A percentile compares a stretch with the other conserved stretches of the same genome.
Evolutionary conservation across 2,329 filamentous ascomycete genomes (phyloP).

Genomic region (Clarireedia monteithiana): DNA sequence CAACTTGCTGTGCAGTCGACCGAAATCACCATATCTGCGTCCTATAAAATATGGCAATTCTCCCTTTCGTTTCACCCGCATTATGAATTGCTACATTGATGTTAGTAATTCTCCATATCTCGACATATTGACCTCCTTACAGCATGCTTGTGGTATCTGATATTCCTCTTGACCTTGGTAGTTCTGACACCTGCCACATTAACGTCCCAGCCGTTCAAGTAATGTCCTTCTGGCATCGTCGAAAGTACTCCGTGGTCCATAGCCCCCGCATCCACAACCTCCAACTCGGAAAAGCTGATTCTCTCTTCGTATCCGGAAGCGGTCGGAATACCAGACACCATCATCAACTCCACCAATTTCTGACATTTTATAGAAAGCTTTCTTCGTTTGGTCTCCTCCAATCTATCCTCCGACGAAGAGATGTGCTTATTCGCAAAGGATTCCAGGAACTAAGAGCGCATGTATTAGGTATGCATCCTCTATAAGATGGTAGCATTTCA

Average conservation of each 20-base stretch:
- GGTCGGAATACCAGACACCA: slow-evolving; percentile 94
- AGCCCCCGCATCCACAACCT: slow-evolving; percentile 88
- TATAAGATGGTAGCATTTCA: background rate
- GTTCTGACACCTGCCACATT: slow-evolving; percentile 88
- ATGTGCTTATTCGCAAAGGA: slow-evolving; percentile 97
- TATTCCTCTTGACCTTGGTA: slow-evolving; percentile 72
- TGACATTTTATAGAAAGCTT: slow-evolving; percentile 90
- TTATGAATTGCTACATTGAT: slow-evolving; percentile 65
- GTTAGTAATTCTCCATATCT: slow-evolving; percentile 1
- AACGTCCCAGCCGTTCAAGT: slow-evolving; percentile 93
- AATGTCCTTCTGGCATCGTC: slow-evolving; percentile 83
- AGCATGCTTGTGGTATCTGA: slow-evolving; percentile 86
- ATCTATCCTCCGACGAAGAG: slow-evolving; percentile 88
- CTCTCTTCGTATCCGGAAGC: slow-evolving; percentile 96
- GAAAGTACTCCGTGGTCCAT: slow-evolving; percentile 85
- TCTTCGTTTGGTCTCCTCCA: slow-evolving; percentile 91
- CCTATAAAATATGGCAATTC: slow-evolving; percentile 73
- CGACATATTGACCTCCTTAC: slow-evolving; percentile 40
- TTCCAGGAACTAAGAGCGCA: slow-evolving; percentile 67
- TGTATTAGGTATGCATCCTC: background rate
- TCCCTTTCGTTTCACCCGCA: slow-evolving; percentile 74
- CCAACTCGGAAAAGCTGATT: slow-evolving; percentile 92
- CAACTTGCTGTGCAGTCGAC: slow-evolving; percentile 67
- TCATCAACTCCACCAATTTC: slow-evolving; percentile 97
- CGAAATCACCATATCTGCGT: slow-evolving; percentile 83